Conservation (phyloP, 371 early-diverging fungal genomes). For the Rhizopus arrhizus region DNA sequence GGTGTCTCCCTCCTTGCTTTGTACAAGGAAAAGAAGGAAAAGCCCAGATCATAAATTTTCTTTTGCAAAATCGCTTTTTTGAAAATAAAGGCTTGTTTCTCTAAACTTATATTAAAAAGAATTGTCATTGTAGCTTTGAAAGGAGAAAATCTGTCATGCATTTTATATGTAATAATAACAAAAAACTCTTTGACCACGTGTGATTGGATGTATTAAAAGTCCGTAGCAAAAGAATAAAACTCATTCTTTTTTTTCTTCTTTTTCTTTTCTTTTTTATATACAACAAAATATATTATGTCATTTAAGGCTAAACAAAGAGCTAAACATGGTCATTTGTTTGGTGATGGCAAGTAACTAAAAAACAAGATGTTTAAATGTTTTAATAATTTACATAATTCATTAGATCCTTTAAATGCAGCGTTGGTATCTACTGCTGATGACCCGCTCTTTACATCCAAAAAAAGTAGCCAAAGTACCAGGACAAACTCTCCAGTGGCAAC, state of each 20-base stretch:
- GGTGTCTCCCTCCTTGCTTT: slow-evolving; percentile 99
- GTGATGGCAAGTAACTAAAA: slow-evolving; percentile 43
- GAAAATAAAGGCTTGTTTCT: background rate
- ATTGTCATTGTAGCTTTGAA: too few relatives aligned
- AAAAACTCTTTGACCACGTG: background rate
- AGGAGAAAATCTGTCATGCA: too few relatives aligned
- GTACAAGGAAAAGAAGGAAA: slow-evolving; percentile 99
- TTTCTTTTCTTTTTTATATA: slow-evolving; percentile 5
- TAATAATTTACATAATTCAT: too few relatives aligned
- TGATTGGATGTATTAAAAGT: background rate
- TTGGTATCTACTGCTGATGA: slow-evolving; percentile 32
- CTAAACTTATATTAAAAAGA: too few relatives aligned
- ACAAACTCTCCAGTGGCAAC: slow-evolving; percentile 11
- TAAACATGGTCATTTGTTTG: slow-evolving; percentile 51
- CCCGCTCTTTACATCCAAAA: slow-evolving; percentile 26
- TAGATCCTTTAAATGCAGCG: slow-evolving; percentile 44
- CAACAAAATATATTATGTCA: slow-evolving; percentile 27
- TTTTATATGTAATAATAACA: too few relatives aligned
- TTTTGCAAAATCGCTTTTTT: slow-evolving; percentile 3
- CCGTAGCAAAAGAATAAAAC: background rate
- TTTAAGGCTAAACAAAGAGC: slow-evolving; percentile 50
- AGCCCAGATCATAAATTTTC: slow-evolving; percentile 89
- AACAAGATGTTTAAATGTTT: background rate
- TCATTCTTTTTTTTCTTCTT: slow-evolving; percentile 7
- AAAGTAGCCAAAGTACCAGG: background rate